Evolutionary conservation across 768 basidiomycete species (phyloP), one percentile per base, ranked within the genome.

Genomic region (Pisolithus albus): DNA sequence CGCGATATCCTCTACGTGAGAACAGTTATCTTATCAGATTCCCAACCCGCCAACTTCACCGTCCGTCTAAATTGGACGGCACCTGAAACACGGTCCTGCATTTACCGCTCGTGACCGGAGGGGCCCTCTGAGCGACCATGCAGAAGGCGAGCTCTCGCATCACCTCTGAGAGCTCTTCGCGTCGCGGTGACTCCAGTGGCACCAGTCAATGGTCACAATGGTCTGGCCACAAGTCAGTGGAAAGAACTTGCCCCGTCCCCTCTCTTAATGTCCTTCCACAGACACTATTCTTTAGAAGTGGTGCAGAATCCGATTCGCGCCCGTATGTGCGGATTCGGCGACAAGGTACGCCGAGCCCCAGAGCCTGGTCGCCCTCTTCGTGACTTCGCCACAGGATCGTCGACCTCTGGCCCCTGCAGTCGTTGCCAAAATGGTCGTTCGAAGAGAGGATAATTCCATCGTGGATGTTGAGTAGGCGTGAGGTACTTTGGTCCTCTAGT

Each of bases 311-410:
- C 94, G 38, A 68, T 89, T 44, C 82, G 93, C 40, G 94, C 93
- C 1, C 81, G 93, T 57, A 94, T 94, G 85, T 95, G 93, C 66
- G 94, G 94, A 10, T 94, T 95, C 67, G 93, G 93, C 42, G 92
- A 96, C 75, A 95, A 94, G 76, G 92, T 92, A 59, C 53, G 75
- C 62, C 43, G 52, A 15, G 16, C 16, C 43, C 48, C 23, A 26
- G 39, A 63, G 58, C 49, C 37, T 38, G 34, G 51, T 43, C 26
- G 47, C 21, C 50, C 32, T 46, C 46, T 50, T 56, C 59, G 55
- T 57, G 50, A 52, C 51, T 49, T 19, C 34, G 45, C 40, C 54
- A 0, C 67, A 94, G 89, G 93, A 97, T 78, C 85, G 93, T 55
- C 78, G 93, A 48, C 92, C 93, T 0, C 75, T 96, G 49, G 92